Percentiles rank a stretch among this genome's conserved stretches.
phyloP scores from a whole-genome alignment of 768 basidiomycete species.

The Pisolithus marmoratus region DNA sequence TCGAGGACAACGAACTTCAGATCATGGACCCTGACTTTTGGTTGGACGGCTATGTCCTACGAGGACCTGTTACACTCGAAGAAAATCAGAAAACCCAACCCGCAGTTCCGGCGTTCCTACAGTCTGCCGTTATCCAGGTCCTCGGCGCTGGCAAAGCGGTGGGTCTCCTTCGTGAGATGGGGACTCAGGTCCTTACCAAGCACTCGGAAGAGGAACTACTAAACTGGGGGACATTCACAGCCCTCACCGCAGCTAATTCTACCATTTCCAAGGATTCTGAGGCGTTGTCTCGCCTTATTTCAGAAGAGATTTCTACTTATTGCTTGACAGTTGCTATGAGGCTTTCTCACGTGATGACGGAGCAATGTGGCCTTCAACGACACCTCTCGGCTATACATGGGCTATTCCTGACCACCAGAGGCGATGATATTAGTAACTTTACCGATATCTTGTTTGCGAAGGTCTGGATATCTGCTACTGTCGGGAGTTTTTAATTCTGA shows the following conservation, averaged over 20 bases:
- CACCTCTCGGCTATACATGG: slow-evolving; percentile 65
- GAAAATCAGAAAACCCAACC: slow-evolving; percentile 20
- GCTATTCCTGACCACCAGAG: slow-evolving; percentile 67
- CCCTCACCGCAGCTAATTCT: slow-evolving; percentile 30
- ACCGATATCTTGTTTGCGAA: slow-evolving; percentile 69
- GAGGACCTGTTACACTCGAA: slow-evolving; percentile 32
- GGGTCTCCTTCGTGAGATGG: slow-evolving; percentile 63
- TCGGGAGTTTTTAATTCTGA: neutral
- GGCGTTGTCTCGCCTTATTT: slow-evolving; percentile 54
- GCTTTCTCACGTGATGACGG: slow-evolving; percentile 53
- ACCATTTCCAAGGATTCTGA: slow-evolving; percentile 49
- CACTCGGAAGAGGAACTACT: slow-evolving; percentile 22
- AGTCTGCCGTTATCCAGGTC: slow-evolving; percentile 51
- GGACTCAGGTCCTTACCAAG: slow-evolving; percentile 14
- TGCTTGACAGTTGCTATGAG: slow-evolving; percentile 47
- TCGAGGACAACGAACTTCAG: slow-evolving; percentile 63
- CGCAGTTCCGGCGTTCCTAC: slow-evolving; percentile 55
- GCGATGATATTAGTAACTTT: slow-evolving; percentile 74
- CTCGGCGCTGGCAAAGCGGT: slow-evolving; percentile 71
- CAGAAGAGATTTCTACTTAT: slow-evolving; percentile 54
- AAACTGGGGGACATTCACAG: slow-evolving; percentile 39
- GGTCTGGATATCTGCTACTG: slow-evolving; percentile 30
- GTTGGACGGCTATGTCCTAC: slow-evolving; percentile 62
- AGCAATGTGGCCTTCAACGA: slow-evolving; percentile 59
- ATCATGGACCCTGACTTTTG: slow-evolving; percentile 73